These are phyloP conservation scores for Candida ovalis DNA, from an alignment of 805 yeast species.

Conservation along the genomic window DNA sequence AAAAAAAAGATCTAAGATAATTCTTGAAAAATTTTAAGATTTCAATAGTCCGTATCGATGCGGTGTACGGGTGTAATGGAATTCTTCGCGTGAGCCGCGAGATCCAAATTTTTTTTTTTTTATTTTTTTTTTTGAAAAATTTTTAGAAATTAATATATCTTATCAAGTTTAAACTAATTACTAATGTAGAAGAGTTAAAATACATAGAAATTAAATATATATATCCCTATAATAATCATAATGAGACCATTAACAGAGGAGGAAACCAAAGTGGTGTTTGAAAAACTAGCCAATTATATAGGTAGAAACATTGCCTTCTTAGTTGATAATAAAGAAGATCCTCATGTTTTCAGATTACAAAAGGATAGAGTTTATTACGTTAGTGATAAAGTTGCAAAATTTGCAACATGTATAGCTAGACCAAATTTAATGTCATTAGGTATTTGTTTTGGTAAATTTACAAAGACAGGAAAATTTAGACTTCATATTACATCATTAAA, in stretches of 20 bases:
- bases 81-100: background rate
- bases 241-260: conserved; percentile 97
- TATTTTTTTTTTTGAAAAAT: conserved; percentile 1
- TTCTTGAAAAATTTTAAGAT: background rate
- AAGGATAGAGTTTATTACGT: conserved; percentile 96
- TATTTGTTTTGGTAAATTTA: conserved; percentile 91
- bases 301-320: conserved; percentile 92
- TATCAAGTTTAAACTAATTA: too few relatives aligned
- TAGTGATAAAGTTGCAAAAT: conserved; percentile 71
- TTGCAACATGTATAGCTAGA: conserved; percentile 89
- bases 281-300: conserved; percentile 91
- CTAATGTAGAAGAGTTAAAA: too few relatives aligned
- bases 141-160: background rate
- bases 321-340: conserved; percentile 80
- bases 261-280: conserved; percentile 93
- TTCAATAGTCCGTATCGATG: background rate
- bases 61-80: conserved; percentile 1
- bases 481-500: conserved; percentile 90
- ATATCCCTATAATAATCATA: conserved; percentile 1
- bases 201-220: too few relatives aligned
- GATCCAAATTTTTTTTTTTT: conserved; percentile 1
- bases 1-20: background rate
- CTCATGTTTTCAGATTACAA: conserved; percentile 92
- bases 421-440: conserved; percentile 90
- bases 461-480: conserved; percentile 95